Percentiles rank a stretch among this genome's conserved stretches.
phyloP scores from a whole-genome alignment of 1,284 basidiomycete species.

The Rhodotorula sp. region DNA sequence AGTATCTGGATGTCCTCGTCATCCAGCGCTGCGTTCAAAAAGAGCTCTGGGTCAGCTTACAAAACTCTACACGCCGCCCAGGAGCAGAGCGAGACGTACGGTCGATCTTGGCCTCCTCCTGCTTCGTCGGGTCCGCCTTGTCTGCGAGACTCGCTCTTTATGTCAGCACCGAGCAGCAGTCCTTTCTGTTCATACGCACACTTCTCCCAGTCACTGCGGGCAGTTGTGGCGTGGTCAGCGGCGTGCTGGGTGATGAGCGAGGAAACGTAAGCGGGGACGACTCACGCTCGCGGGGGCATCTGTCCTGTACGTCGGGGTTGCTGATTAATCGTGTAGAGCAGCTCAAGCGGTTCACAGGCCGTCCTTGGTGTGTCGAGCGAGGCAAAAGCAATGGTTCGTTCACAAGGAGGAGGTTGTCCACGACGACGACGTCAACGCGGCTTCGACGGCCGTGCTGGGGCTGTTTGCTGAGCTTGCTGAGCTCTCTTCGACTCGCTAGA shows the following conservation, averaged over 20 bases:
- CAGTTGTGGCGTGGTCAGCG: neutral
- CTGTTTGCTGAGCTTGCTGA: neutral
- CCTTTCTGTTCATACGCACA: constrained; percentile 58
- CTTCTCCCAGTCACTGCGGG: constrained; percentile 88
- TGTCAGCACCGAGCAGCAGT: neutral
- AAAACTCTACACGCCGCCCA: neutral
- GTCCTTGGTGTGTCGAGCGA: no score
- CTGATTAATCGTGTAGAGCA: neutral
- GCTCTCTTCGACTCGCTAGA: neutral
- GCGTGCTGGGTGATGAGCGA: neutral
- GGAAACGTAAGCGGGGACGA: constrained; percentile 37
- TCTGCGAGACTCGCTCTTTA: constrained; percentile 48
- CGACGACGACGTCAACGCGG: neutral
- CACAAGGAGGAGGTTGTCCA: neutral
- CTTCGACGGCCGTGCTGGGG: neutral
- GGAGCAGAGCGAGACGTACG: constrained; percentile 52
- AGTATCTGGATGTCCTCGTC: constrained; percentile 99
- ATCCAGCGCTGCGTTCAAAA: constrained; percentile 69
- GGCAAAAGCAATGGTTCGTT: no score
- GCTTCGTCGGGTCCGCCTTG: constrained; percentile 70
- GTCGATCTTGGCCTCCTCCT: constrained; percentile 88
- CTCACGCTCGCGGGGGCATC: constrained; percentile 78
- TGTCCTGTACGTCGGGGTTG: neutral
- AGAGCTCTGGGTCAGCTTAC: neutral
- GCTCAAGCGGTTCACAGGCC: neutral